Evolutionary conservation across 2,329 filamentous ascomycete genomes (phyloP).

Genomic region (Nothomitra cinnamomea): DNA sequence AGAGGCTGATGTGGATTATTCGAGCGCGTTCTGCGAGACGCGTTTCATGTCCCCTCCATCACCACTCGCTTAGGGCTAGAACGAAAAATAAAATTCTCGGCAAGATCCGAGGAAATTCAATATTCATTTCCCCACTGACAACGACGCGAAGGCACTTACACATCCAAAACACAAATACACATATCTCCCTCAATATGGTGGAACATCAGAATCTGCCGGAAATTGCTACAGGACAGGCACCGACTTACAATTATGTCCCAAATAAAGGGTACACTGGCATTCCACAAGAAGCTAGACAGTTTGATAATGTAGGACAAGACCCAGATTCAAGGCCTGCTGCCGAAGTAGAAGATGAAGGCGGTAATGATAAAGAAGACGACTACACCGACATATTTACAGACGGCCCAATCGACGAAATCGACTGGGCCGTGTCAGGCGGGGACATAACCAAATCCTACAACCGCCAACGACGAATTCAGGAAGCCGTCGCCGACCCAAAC

Average conservation of each 20-base stretch:
- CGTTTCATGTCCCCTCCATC: slow-evolving; percentile 1
- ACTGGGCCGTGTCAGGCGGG: slow-evolving; percentile 37
- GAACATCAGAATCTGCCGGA: neutral
- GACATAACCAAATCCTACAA: slow-evolving; percentile 83
- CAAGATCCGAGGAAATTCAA: neutral
- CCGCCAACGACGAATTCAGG: slow-evolving; percentile 55
- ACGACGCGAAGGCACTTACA: neutral
- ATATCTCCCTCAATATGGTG: neutral
- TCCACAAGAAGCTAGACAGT: neutral
- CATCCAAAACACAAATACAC: neutral
- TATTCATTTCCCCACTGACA: neutral
- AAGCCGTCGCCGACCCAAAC: slow-evolving; percentile 28
- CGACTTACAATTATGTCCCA: slow-evolving; percentile 30
- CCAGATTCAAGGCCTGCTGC: neutral
- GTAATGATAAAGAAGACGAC: slow-evolving; percentile 39
- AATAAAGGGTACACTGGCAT: slow-evolving; percentile 27
- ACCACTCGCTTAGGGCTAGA: neutral
- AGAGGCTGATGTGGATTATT: neutral
- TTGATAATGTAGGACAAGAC: neutral
- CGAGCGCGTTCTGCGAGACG: neutral
- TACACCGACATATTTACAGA: slow-evolving; percentile 40
- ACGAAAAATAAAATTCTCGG: neutral
- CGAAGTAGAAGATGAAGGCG: slow-evolving; percentile 33
- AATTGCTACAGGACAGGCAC: slow-evolving; percentile 23
- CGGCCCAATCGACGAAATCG: slow-evolving; percentile 34